phyloP scores from a whole-genome alignment of 768 basidiomycete species.

The Lentinula lateritia region DNA sequence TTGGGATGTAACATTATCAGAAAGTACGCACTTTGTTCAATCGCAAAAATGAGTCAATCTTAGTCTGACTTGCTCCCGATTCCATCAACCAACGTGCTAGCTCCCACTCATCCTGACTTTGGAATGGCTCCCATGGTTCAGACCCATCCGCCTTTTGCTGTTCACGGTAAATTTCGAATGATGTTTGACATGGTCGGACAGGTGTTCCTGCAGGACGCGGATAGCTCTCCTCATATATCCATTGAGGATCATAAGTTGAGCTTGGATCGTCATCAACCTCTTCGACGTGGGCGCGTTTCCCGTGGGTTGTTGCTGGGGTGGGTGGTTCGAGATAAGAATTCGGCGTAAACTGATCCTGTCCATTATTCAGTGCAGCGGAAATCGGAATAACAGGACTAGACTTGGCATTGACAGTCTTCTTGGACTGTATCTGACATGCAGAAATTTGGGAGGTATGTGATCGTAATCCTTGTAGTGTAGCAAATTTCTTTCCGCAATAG shows the following conservation, averaged over 20 bases:
- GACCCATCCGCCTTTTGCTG: constrained; percentile 8
- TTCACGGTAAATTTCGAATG: constrained; percentile 9
- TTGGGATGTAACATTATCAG: neutral
- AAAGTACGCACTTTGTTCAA: constrained; percentile 18
- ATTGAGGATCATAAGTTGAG: neutral
- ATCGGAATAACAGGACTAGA: no score
- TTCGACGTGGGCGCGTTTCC: neutral
- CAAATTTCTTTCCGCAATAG: no score
- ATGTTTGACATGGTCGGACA: neutral
- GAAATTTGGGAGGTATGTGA: no score
- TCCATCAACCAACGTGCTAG: constrained; percentile 25
- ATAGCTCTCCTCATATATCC: neutral
- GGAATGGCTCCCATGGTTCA: constrained; percentile 21
- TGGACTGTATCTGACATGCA: no score
- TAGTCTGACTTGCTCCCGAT: constrained; percentile 17
- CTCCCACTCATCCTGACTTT: constrained; percentile 23
- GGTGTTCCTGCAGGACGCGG: neutral
- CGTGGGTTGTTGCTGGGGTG: no score
- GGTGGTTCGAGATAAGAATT: no score
- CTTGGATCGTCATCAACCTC: neutral
- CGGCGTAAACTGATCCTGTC: no score
- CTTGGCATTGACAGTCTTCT: no score
- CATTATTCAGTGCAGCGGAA: no score
- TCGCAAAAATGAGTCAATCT: constrained; percentile 25
- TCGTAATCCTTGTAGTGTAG: no score